These are phyloP conservation scores for Hygrophila difformis DNA, from an alignment of 257 asterid genomes.

Conservation along the genomic window DNA sequence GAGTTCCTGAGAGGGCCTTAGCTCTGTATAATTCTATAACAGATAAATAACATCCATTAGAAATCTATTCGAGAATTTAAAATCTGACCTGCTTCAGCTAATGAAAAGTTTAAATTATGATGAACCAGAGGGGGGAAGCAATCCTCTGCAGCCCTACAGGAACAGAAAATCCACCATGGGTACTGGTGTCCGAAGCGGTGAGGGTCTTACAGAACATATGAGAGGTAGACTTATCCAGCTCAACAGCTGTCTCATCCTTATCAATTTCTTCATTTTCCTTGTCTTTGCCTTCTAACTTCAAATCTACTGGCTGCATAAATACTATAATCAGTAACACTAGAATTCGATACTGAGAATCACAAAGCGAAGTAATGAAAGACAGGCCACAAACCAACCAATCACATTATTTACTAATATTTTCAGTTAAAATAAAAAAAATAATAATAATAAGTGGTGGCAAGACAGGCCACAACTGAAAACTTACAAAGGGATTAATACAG, in stretches of 20 bases:
- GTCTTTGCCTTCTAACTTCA: conserved; percentile 51
- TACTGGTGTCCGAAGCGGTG: conserved; percentile 96
- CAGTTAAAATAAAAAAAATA: too few relatives aligned
- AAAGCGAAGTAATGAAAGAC: too few relatives aligned
- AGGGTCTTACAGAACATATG: conserved; percentile 99
- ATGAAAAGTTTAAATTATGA: not conserved
- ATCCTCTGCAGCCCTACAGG: conserved; percentile 99
- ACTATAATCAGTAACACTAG: too few relatives aligned
- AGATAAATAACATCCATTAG: not conserved
- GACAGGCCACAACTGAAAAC: too few relatives aligned
- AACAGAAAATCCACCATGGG: conserved; percentile 98
- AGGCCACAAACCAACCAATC: too few relatives aligned
- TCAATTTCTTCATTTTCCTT: conserved; percentile 21
- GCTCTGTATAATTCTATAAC: conserved; percentile 78
- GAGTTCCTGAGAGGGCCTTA: conserved; percentile 94
- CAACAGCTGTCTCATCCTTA: conserved; percentile 28
- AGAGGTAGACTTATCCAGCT: conserved; percentile 58
- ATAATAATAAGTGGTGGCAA: too few relatives aligned
- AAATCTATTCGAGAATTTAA: too few relatives aligned
- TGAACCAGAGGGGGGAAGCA: conserved; percentile 95
- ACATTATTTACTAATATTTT: too few relatives aligned
- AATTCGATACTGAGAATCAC: too few relatives aligned
- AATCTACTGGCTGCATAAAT: conserved; percentile 35
- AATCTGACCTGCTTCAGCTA: not conserved
- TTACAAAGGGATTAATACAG: too few relatives aligned